Conservation (phyloP, 305 asterid genomes). For the Fraxinus greggii region DNA sequence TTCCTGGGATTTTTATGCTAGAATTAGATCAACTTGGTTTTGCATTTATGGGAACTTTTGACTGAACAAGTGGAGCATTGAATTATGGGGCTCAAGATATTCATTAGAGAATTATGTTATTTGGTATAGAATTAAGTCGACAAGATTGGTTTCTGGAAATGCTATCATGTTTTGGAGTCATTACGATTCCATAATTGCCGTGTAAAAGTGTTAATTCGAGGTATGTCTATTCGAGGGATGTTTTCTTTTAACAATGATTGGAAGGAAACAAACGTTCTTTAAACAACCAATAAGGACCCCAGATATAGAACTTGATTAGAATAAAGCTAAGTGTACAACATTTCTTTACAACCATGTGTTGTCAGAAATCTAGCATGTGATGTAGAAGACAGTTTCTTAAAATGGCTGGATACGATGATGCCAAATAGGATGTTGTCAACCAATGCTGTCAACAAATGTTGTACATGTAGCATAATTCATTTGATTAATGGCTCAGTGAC, state of each 20-base stretch:
- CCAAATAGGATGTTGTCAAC: too few relatives aligned
- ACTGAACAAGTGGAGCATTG: not conserved
- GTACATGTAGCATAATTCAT: too few relatives aligned
- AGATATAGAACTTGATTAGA: not conserved
- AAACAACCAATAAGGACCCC: not conserved
- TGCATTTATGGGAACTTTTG: not conserved
- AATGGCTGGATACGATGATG: too few relatives aligned
- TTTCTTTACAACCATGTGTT: too few relatives aligned
- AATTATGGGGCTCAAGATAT: not conserved
- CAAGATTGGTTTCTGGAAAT: slow-evolving; percentile 1
- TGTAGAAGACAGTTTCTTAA: too few relatives aligned
- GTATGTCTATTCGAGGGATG: not conserved
- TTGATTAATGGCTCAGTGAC: not conserved
- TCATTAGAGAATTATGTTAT: not conserved
- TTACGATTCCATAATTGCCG: not conserved
- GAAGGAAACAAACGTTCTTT: not conserved
- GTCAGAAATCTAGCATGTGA: too few relatives aligned
- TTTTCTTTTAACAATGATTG: slow-evolving; percentile 8
- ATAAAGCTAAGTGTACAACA: too few relatives aligned
- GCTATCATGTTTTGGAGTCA: not conserved
- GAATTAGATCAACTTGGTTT: slow-evolving; percentile 10
- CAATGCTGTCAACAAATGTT: too few relatives aligned
- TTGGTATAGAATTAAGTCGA: not conserved
- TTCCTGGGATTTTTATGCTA: slow-evolving; percentile 12
- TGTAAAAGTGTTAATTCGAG: slow-evolving; percentile 1